Base-by-base conservation (phyloP, 495 filamentous ascomycete genomes). In the Lasiosphaeria hispida region DNA sequence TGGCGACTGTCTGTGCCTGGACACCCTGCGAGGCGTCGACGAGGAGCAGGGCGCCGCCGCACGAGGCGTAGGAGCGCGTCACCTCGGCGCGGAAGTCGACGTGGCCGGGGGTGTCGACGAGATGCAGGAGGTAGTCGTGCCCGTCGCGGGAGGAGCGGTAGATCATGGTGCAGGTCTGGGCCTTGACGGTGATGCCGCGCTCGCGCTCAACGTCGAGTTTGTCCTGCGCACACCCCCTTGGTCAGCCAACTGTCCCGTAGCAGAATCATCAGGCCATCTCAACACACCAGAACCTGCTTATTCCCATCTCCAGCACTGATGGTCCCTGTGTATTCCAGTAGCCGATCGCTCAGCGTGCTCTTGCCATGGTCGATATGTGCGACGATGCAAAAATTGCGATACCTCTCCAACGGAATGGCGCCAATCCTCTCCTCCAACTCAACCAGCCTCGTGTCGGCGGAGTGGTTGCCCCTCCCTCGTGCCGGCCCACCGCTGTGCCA, bases 341-440 rank as follows among this genome's bases (percentile, higher is more conserved):
- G 76, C 9, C 94, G 87, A 62, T 98, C 94, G 57, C 84, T 88
- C 56, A 98, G 88, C 5, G 94, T 98, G 60, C 86, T 91, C 71
- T 98, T 98, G 68, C 94, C 94, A 86, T 98, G 94, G 73, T 98
- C 94, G 72, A 98, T 96, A 71, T 98, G 94, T 5, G 94, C 94
- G 53, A 98, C 94, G 66, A 98, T 97, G 69, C 94, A 98, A 69
- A 98, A 92, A 70, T 98, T 98, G 38, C 94, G 87, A 71, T 90
- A 98, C 14, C 92, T 87, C 33, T 91, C 88, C 60, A 97, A 83
- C 4, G 94, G 94, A 58, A 98, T 96, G 0, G 81, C 86, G 9
- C 88, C 79, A 52, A 98, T 97, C 63, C 94, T 82, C 40, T 75
- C 75, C 70, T 97, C 94, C 14, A 96, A 80, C 34, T 87, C 85